Evolutionary conservation across 495 filamentous ascomycete species (phyloP).

Genomic region (Chaetomium fimeti): DNA sequence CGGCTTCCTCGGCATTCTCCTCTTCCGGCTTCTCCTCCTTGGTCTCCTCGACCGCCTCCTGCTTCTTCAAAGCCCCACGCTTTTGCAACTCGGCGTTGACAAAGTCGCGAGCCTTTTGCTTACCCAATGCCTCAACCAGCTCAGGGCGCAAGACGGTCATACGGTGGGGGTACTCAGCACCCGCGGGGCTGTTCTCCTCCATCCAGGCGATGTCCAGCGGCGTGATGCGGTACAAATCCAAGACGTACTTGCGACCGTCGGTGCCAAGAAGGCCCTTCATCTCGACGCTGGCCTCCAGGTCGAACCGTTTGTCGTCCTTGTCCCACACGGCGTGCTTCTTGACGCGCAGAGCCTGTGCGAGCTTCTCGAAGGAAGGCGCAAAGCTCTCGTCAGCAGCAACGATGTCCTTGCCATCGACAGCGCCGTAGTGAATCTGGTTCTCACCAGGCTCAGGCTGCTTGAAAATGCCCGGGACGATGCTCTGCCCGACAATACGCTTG

Average conservation of each 20-base stretch:
- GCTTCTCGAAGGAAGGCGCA: slow-evolving; percentile 78
- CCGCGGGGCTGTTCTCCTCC: slow-evolving; percentile 58
- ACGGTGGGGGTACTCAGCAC: slow-evolving; percentile 78
- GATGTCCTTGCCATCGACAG: slow-evolving; percentile 94
- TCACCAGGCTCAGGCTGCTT: slow-evolving; percentile 96
- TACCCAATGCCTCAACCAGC: slow-evolving; percentile 79
- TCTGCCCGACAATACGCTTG: slow-evolving; percentile 95
- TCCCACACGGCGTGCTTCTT: slow-evolving; percentile 99
- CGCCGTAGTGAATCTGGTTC: slow-evolving; percentile 98
- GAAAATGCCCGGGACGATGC: slow-evolving; percentile 98
- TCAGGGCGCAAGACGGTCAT: slow-evolving; percentile 93
- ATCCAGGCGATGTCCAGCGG: slow-evolving; percentile 90
- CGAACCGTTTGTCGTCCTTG: slow-evolving; percentile 85
- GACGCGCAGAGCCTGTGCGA: slow-evolving; percentile 79
- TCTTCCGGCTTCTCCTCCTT: slow-evolving; percentile 28
- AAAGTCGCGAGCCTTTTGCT: slow-evolving; percentile 81
- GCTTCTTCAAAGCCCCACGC: slow-evolving; percentile 42
- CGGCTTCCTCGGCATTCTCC: slow-evolving; percentile 16
- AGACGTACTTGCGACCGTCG: slow-evolving; percentile 93
- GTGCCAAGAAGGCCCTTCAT: slow-evolving; percentile 98
- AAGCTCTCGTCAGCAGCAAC: slow-evolving; percentile 88
- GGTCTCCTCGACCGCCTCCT: slow-evolving; percentile 20
- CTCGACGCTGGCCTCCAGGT: slow-evolving; percentile 93
- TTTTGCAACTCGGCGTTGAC: slow-evolving; percentile 70
- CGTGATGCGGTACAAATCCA: slow-evolving; percentile 93